phyloP scores from a whole-genome alignment of 2,329 filamentous ascomycete species.

The Penicillium concentricum region DNA sequence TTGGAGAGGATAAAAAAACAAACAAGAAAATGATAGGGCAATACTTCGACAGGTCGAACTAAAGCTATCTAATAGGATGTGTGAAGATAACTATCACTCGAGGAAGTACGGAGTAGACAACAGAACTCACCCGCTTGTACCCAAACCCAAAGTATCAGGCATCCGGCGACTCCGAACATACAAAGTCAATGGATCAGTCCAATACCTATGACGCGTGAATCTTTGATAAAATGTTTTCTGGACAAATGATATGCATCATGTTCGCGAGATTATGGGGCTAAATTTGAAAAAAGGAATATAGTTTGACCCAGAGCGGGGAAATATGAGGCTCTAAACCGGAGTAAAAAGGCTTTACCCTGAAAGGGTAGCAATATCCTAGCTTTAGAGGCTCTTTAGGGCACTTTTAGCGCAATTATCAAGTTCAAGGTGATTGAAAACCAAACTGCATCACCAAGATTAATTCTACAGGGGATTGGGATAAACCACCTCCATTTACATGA shows the following conservation, averaged over 20 bases:
- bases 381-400: no score
- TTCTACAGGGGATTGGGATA: neutral
- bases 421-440: neutral
- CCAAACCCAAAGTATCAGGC: neutral
- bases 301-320: no score
- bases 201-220: neutral
- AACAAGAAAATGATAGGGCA: neutral
- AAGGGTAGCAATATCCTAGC: no score
- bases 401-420: neutral
- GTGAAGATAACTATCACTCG: no score
- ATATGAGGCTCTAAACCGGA: no score
- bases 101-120: neutral
- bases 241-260: neutral
- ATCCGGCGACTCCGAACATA: neutral
- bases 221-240: no score
- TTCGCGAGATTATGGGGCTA: no score
- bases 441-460: neutral
- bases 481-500: neutral
- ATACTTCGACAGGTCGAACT: neutral
- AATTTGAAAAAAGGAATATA: no score
- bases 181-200: neutral
- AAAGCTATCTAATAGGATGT: no score
- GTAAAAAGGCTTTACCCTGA: no score
- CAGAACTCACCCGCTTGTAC: neutral
- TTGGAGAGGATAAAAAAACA: neutral